Percentiles rank a stretch among this genome's conserved stretches.
phyloP scores from a whole-genome alignment of 164 flowering plant genomes.

The Paratinospora sagittata region DNA sequence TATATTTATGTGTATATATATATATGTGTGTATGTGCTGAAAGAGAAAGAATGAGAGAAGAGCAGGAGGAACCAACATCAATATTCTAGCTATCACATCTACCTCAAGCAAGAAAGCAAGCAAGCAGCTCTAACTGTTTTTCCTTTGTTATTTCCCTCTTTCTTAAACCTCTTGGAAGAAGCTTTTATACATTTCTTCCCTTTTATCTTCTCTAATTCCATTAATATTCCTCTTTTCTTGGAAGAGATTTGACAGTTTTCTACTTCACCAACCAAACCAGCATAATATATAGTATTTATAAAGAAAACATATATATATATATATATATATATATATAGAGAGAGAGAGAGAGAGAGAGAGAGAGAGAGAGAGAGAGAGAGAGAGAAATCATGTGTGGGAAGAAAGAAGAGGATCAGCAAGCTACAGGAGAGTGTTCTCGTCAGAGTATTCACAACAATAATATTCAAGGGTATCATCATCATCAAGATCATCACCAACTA shows the following conservation, averaged over 20 bases:
- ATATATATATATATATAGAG: too few species aligned
- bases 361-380: too few species aligned
- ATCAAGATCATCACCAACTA: constrained; percentile 45
- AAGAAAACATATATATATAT: too few species aligned
- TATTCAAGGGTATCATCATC: constrained; percentile 38
- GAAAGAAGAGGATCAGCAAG: constrained; percentile 29
- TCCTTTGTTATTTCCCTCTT: not conserved
- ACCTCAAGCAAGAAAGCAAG: too few species aligned
- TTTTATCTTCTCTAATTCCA: not conserved
- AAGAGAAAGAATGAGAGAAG: not conserved
- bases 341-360: too few species aligned
- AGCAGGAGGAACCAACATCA: not conserved
- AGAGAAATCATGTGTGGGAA: constrained; percentile 27
- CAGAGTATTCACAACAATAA: constrained; percentile 29
- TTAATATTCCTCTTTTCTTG: not conserved
- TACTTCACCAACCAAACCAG: too few species aligned
- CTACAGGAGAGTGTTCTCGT: constrained; percentile 32
- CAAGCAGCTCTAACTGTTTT: not conserved
- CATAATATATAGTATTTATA: too few species aligned
- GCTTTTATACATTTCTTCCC: not conserved
- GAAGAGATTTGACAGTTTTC: not conserved
- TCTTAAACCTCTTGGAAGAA: not conserved
- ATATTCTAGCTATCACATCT: not conserved
- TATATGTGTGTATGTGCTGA: too few species aligned
- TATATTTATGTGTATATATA: too few species aligned